These are phyloP conservation scores for Saccharomyces eubayanus DNA, from an alignment of 805 yeast genomes.

Conservation along the genomic window DNA sequence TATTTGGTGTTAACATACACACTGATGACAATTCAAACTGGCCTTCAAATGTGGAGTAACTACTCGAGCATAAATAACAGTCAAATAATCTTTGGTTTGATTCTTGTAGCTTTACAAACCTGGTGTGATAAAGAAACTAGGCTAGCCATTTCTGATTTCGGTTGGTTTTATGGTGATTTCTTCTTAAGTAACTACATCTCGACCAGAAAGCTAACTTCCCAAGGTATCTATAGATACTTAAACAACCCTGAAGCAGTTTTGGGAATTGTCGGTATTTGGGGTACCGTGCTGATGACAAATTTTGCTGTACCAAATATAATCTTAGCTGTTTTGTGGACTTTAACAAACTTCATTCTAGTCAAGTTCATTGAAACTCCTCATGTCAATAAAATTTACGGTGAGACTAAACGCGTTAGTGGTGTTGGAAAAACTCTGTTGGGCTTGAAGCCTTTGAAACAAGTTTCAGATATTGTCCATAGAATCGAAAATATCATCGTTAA, in stretches of 20 bases:
- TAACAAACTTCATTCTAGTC: conserved; percentile 56
- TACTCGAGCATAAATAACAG: conserved; percentile 22
- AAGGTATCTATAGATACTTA: conserved; percentile 74
- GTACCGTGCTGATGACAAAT: conserved; percentile 49
- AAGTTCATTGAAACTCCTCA: conserved; percentile 71
- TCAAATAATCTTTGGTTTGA: conserved; percentile 47
- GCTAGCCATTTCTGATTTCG: conserved; percentile 68
- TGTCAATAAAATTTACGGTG: conserved; percentile 69
- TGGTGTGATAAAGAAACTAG: conserved; percentile 65
- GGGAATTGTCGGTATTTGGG: conserved; percentile 77
- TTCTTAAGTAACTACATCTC: conserved; percentile 50
- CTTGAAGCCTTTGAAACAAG: conserved; percentile 29
- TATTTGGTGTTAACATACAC: conserved; percentile 49
- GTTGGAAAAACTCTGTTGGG: conserved; percentile 37
- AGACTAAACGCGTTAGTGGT: conserved; percentile 48
- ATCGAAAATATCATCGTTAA: conserved; percentile 28
- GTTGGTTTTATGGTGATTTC: conserved; percentile 89
- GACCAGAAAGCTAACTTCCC: conserved; percentile 50
- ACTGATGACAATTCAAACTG: conserved; percentile 36
- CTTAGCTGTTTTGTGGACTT: conserved; percentile 57
- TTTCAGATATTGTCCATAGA: conserved; percentile 35
- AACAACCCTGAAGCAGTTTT: conserved; percentile 76
- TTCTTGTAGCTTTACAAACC: conserved; percentile 49
- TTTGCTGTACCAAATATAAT: conserved; percentile 42
- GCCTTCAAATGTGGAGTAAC: conserved; percentile 32